Conservation (phyloP, 805 yeast genomes). For the Saccharomycopsis oosterbeekiorum region DNA sequence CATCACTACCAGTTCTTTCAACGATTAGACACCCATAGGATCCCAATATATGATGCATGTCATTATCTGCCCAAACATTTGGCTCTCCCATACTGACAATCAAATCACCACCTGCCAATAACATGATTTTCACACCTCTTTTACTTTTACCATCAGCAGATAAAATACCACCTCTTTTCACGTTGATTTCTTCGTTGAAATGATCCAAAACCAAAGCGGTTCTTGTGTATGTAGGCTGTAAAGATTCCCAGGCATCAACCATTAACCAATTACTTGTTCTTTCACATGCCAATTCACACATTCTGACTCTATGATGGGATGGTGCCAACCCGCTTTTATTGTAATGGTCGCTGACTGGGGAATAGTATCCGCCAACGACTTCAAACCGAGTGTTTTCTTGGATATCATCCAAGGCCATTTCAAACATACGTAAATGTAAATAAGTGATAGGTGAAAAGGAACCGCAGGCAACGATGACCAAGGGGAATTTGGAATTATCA, state of each 20-base stretch:
- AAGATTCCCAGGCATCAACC: slow-evolving; percentile 99
- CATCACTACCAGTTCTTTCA: slow-evolving; percentile 95
- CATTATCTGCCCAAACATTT: slow-evolving; percentile 96
- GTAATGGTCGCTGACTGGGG: slow-evolving; percentile 91
- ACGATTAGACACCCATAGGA: slow-evolving; percentile 94
- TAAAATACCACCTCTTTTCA: slow-evolving; percentile 75
- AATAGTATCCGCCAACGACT: slow-evolving; percentile 91
- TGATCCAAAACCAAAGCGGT: slow-evolving; percentile 95
- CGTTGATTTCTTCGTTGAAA: slow-evolving; percentile 89
- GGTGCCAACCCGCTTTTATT: slow-evolving; percentile 89
- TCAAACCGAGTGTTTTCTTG: slow-evolving; percentile 88
- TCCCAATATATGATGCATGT: slow-evolving; percentile 89
- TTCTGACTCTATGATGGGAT: slow-evolving; percentile 81
- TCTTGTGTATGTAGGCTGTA: slow-evolving; percentile 83
- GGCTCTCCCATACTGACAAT: slow-evolving; percentile 99
- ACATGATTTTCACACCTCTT: slow-evolving; percentile 88
- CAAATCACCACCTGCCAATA: slow-evolving; percentile 94
- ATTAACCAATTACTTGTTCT: slow-evolving; percentile 93
- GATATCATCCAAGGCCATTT: slow-evolving; percentile 94
- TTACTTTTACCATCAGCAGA: slow-evolving; percentile 46
- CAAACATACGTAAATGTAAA: slow-evolving; percentile 92
- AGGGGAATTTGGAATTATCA: slow-evolving; percentile 73
- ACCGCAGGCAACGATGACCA: slow-evolving; percentile 95
- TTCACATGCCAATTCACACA: slow-evolving; percentile 98
- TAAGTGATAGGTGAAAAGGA: slow-evolving; percentile 94